These are phyloP conservation scores for Rhizoclosmatium globosum DNA, from an alignment of 192 early-diverging fungal genomes.

Conservation along the genomic window DNA sequence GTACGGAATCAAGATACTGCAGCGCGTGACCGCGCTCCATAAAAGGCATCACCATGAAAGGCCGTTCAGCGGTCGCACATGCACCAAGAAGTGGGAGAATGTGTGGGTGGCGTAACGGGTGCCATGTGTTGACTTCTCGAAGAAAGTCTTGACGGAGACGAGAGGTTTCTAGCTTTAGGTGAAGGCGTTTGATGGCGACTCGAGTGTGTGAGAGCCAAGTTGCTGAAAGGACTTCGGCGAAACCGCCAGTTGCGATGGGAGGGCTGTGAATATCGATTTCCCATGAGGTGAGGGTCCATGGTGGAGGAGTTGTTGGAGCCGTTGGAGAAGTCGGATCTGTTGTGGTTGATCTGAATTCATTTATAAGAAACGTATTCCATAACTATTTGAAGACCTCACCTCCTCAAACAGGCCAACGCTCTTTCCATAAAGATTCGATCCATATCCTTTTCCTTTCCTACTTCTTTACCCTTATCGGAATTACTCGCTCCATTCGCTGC, in stretches of 20 bases:
- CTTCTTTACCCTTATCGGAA: constrained; percentile 27
- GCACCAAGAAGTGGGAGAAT: constrained; percentile 53
- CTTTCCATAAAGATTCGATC: constrained; percentile 43
- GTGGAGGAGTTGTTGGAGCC: not conserved
- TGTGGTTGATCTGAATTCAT: not conserved
- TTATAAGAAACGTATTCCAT: too few relatives aligned
- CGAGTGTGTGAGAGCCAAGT: constrained; percentile 44
- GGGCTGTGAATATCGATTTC: constrained; percentile 45
- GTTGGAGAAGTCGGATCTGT: not conserved
- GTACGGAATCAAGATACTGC: constrained; percentile 39
- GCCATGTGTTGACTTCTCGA: constrained; percentile 48
- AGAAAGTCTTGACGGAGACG: constrained; percentile 37
- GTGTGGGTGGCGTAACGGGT: constrained; percentile 48
- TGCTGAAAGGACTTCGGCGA: constrained; percentile 47
- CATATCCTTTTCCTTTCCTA: constrained; percentile 11
- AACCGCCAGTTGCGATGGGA: constrained; percentile 45
- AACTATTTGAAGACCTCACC: constrained; percentile 20
- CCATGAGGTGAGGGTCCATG: constrained; percentile 47
- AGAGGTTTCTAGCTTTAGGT: constrained; percentile 38
- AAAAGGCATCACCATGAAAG: constrained; percentile 55
- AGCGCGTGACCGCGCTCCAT: constrained; percentile 40
- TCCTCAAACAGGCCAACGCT: constrained; percentile 27
- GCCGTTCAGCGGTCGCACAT: constrained; percentile 43
- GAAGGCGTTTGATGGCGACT: constrained; percentile 47
- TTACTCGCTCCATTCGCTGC: not conserved